These are phyloP conservation scores for Porodaedalea pini DNA, from an alignment of 1,284 basidiomycete genomes.

Conservation along the genomic window DNA sequence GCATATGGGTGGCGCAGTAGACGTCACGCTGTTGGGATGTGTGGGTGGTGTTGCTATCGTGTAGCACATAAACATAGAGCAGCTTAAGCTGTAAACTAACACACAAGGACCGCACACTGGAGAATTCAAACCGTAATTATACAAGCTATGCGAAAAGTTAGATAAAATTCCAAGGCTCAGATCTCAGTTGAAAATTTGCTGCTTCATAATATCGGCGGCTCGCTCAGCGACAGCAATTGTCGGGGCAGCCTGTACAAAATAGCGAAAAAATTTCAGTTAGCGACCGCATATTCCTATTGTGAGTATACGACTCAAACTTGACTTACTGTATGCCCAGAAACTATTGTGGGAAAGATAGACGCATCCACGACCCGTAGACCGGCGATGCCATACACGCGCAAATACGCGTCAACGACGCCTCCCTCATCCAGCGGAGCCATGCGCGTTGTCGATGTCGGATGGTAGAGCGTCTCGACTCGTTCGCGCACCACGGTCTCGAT, in stretches of 20 bases:
- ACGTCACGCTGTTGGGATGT: conserved; percentile 64
- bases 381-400: conserved; percentile 37
- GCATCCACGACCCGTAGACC: conserved; percentile 26
- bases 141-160: too few relatives aligned
- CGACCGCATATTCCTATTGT: not conserved
- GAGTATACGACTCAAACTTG: too few relatives aligned
- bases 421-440: conserved; percentile 41
- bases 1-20: conserved; percentile 55
- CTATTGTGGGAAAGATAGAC: conserved; percentile 25
- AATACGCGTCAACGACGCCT: conserved; percentile 41
- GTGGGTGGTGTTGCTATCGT: conserved; percentile 52
- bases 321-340: conserved; percentile 21
- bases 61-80: conserved; percentile 7
- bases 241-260: conserved; percentile 21
- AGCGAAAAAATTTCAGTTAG: not conserved
- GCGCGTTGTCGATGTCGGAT: conserved; percentile 44
- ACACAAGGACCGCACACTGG: too few relatives aligned
- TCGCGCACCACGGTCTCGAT: conserved; percentile 12
- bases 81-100: not conserved
- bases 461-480: conserved; percentile 41
- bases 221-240: conserved; percentile 27
- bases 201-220: conserved; percentile 26
- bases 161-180: not conserved
- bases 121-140: too few relatives aligned
- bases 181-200: not conserved